Percentiles rank a stretch among this genome's conserved stretches.
phyloP scores from a whole-genome alignment of 805 yeast species.

The Allodekkera sacchari region DNA sequence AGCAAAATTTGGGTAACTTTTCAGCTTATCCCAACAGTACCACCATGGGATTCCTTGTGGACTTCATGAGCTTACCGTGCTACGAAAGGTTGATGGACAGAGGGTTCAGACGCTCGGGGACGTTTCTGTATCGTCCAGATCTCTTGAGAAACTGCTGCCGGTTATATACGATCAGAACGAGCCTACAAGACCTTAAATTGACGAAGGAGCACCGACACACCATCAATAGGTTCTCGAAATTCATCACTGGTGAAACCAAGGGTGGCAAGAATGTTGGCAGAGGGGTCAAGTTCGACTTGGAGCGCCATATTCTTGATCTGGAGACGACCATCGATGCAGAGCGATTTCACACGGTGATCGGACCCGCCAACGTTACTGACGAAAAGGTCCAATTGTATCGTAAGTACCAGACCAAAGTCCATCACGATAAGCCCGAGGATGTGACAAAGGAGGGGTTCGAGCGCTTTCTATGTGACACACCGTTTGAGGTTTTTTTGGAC shows the following conservation, averaged over 20 bases:
- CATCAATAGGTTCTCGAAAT: conserved; percentile 50
- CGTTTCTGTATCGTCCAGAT: conserved; percentile 51
- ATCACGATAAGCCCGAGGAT: conserved; percentile 47
- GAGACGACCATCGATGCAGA: conserved; percentile 9
- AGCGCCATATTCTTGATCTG: conserved; percentile 7
- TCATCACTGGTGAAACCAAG: conserved; percentile 17
- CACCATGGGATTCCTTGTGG: conserved; percentile 17
- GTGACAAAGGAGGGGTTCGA: conserved; percentile 41
- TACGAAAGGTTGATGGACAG: conserved; percentile 61
- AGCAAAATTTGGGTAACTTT: conserved; percentile 1
- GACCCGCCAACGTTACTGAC: conserved; percentile 38
- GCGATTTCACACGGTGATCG: conserved; percentile 36
- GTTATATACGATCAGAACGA: conserved; percentile 67
- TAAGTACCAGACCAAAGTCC: conserved; percentile 65
- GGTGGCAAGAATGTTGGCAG: neutral
- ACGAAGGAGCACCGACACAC: conserved; percentile 61
- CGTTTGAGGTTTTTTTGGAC: conserved; percentile 33
- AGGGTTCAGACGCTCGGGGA: conserved; percentile 79
- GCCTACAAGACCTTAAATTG: conserved; percentile 25
- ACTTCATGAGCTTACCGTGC: conserved; percentile 28
- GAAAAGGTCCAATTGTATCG: conserved; percentile 58
- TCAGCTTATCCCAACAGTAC: conserved; percentile 17
- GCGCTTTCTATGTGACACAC: conserved; percentile 62
- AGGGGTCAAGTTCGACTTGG: conserved; percentile 12
- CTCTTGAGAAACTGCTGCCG: conserved; percentile 68